phyloP scores from a whole-genome alignment of 2,329 filamentous ascomycete species.

The Cladosporium sp. region DNA sequence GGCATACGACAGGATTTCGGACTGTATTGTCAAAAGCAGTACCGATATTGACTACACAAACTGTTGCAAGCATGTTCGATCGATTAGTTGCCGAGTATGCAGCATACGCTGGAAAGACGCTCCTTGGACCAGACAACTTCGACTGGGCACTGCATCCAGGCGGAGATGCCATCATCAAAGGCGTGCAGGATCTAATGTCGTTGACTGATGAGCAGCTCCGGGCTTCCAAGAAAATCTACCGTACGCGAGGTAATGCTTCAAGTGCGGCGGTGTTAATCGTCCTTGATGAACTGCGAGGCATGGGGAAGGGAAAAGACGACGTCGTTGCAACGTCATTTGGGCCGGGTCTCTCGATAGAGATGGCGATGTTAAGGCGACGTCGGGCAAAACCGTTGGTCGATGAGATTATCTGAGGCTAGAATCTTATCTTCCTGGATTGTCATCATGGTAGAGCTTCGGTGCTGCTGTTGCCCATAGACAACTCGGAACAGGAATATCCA shows the following conservation, averaged over 20 bases:
- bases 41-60: background rate
- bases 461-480: no score
- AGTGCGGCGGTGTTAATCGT: constrained; percentile 63
- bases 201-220: constrained; percentile 59
- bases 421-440: no score
- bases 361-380: constrained; percentile 3
- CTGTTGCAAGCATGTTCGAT: constrained; percentile 9
- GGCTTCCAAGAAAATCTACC: constrained; percentile 64
- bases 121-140: constrained; percentile 38
- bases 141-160: constrained; percentile 71
- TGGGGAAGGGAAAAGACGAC: constrained; percentile 45
- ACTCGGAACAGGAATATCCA: no score
- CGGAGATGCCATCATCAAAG: constrained; percentile 59
- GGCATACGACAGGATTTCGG: constrained; percentile 8
- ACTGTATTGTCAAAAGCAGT: constrained; percentile 22
- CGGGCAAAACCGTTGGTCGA: no score
- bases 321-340: constrained; percentile 65
- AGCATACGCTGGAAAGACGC: background rate
- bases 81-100: background rate
- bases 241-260: constrained; percentile 63
- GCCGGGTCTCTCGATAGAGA: constrained; percentile 49
- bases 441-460: no score
- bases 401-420: no score
- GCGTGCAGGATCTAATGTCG: constrained; percentile 53
- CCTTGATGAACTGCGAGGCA: constrained; percentile 50